A percentile compares a stretch with the other conserved stretches of the same genome.
Evolutionary conservation across 164 flowering plant species (phyloP).

Genomic region (Berberis vulgaris): DNA sequence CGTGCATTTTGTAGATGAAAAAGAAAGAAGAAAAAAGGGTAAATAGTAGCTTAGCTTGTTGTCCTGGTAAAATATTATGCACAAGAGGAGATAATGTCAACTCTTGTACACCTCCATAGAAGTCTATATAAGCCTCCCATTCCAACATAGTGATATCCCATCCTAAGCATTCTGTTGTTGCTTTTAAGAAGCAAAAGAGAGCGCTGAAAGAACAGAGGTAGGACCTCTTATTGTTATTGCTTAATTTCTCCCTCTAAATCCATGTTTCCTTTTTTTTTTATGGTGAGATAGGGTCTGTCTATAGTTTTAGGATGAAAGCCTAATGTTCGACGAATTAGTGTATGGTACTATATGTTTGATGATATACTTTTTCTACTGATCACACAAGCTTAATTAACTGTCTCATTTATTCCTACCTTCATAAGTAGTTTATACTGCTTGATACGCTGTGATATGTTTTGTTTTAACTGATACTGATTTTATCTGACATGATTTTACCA

Average conservation of each 20-base stretch:
- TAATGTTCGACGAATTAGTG: no score
- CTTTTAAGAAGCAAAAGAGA: not conserved
- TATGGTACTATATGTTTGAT: no score
- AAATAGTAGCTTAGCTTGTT: not conserved
- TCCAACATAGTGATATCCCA: not conserved
- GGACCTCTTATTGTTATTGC: not conserved
- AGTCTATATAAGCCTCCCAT: conserved; percentile 2
- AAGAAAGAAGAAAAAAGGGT: not conserved
- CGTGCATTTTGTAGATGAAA: not conserved
- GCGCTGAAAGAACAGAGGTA: not conserved
- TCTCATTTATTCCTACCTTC: no score
- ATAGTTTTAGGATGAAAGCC: no score
- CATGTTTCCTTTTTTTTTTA: not conserved
- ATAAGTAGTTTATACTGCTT: no score
- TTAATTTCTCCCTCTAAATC: not conserved
- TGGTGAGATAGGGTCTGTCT: not conserved
- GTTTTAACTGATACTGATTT: no score
- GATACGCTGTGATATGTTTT: no score
- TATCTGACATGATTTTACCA: no score
- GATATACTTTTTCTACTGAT: no score
- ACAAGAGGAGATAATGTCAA: conserved; percentile 3
- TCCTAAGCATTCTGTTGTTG: not conserved
- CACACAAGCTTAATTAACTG: no score
- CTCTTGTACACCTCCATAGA: not conserved
- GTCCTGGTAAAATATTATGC: not conserved